Conservation (phyloP, 208 protist genomes). For the Cochliopodium minus region DNA sequence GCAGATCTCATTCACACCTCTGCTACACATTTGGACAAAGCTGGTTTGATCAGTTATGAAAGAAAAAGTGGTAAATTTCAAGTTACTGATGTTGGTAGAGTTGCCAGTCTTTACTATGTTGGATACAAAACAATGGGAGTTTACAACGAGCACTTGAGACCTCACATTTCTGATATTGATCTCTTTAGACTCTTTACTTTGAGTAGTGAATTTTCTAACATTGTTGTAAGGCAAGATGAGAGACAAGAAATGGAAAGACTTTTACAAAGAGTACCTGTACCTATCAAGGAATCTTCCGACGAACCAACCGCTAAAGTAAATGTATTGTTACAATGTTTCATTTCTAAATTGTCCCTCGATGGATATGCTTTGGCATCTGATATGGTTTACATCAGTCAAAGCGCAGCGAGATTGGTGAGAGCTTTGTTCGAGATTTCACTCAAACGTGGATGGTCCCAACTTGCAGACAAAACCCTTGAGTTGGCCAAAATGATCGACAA, state of each 20-base stretch:
- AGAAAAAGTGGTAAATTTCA: conserved; percentile 52
- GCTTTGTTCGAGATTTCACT: conserved; percentile 85
- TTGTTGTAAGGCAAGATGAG: conserved; percentile 90
- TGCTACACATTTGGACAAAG: conserved; percentile 58
- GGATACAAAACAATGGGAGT: conserved; percentile 70
- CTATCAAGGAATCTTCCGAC: conserved; percentile 82
- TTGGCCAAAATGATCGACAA: conserved; percentile 82
- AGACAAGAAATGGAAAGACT: conserved; percentile 84
- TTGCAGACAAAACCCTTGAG: conserved; percentile 64
- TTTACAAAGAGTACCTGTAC: conserved; percentile 84
- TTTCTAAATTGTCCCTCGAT: conserved; percentile 82
- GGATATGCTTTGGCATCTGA: conserved; percentile 92
- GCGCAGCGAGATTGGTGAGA: conserved; percentile 60
- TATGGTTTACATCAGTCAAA: conserved; percentile 98
- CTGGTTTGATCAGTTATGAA: conserved; percentile 79
- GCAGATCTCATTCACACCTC: conserved; percentile 83
- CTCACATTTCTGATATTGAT: conserved; percentile 85
- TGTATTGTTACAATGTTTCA: conserved; percentile 95
- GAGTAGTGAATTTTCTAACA: conserved; percentile 89
- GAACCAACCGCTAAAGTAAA: conserved; percentile 92
- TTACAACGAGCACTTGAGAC: conserved; percentile 81
- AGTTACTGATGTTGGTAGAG: conserved; percentile 82
- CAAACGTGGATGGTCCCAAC: conserved; percentile 77
- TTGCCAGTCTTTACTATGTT: conserved; percentile 96
- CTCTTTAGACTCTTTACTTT: conserved; percentile 84